Evolutionary conservation across 2,329 filamentous ascomycete species (phyloP), one percentile per base, ranked within the genome.

Genomic region (Verticillium zaregamsianum): DNA sequence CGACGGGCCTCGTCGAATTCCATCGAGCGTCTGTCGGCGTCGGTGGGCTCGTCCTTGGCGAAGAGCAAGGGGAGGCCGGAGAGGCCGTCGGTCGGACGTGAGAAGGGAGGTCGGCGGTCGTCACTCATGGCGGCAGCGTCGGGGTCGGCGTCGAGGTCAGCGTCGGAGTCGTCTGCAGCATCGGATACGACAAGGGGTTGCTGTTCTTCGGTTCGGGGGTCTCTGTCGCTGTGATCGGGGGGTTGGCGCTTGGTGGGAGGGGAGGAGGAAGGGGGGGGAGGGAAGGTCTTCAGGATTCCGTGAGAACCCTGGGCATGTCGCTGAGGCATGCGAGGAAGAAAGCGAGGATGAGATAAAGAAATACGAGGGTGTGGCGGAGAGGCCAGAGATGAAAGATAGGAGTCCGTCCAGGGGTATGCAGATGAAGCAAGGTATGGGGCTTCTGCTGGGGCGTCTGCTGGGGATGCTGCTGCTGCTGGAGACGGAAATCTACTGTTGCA

Each of bases 31-130:
- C 45, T 49, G 45, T 49, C 45, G 8, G 45, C 45, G 8, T 25
- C 45, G 45, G 45, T 73, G 20, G 71, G 66, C 59, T 73, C 72
- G 59, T 70, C 67, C 32, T 70, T 66, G 60, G 76, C 76, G 62
- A 73, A 71, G 5, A 81, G 73, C 25, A 81, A 72, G 49, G 78
- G 78, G n/a, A 72, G 72, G 20, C 68, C 76, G 23, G 78, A 78
- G 55, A 80, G 80, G 62, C 78, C 79, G 62, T 83, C 79, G 2
- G 73, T 72, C 17, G 79, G 77, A 59, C 77, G 79, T 66, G 80
- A 75, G 69, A 81, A 75, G 57, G 78, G 72, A 20, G 83, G 77
- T 65, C 80, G 77, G 65, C 71, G 77, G 64, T 71, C 70, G 69
- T 82, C 77, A 37, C 79, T 76, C 71, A 78, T 78, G 65, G 77